These are phyloP conservation scores for Daldinia decipiens DNA, from an alignment of 495 filamentous ascomycete genomes.

Conservation along the genomic window DNA sequence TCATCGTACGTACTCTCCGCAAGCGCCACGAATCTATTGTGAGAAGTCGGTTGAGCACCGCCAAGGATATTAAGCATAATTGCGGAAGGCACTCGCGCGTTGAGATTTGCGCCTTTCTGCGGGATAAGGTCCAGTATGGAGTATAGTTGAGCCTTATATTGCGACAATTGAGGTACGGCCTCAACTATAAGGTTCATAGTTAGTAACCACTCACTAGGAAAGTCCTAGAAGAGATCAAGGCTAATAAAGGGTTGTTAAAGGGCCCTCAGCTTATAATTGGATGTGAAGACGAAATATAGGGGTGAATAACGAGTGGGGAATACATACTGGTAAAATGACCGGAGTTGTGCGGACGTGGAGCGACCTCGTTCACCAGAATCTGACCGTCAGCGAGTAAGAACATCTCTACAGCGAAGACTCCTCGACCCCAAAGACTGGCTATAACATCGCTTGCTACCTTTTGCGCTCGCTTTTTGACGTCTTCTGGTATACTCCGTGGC, in stretches of 20 bases:
- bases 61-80: constrained; percentile 99
- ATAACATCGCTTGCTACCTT: constrained; percentile 82
- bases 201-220: neutral
- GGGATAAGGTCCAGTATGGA: constrained; percentile 85
- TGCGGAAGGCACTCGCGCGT: constrained; percentile 66
- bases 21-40: constrained; percentile 70
- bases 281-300: neutral
- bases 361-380: constrained; percentile 90
- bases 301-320: neutral
- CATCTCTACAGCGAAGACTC: constrained; percentile 97
- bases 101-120: constrained; percentile 66
- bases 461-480: constrained; percentile 72
- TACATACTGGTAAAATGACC: constrained; percentile 84
- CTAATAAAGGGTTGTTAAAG: neutral
- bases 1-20: constrained; percentile 70
- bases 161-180: constrained; percentile 82
- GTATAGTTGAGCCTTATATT: constrained; percentile 89
- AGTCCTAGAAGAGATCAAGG: neutral
- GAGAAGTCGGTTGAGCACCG: constrained; percentile 73
- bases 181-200: constrained; percentile 63
- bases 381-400: constrained; percentile 83
- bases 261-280: neutral
- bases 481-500: constrained; percentile 73
- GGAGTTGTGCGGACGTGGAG: constrained; percentile 95
- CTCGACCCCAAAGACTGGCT: constrained; percentile 82